A percentile compares a stretch with the other conserved stretches of the same genome.
These are phyloP conservation scores for Fusarium sacchari DNA, from an alignment of 2,329 filamentous ascomycete genomes.

Conservation along the genomic window DNA sequence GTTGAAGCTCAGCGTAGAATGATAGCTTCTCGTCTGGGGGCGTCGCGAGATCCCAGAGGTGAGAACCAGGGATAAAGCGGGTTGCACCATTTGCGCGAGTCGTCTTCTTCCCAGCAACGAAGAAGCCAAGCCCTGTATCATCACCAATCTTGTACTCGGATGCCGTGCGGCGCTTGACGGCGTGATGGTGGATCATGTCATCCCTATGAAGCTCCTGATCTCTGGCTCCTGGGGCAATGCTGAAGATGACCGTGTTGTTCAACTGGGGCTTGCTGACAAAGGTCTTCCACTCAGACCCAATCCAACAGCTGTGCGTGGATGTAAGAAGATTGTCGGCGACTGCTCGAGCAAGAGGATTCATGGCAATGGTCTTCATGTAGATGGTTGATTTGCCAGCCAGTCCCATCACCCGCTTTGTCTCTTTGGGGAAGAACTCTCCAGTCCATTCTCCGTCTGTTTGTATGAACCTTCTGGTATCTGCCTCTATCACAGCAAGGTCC, in stretches of 20 bases:
- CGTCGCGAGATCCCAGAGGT: not conserved
- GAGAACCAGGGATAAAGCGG: not conserved
- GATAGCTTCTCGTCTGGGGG: not conserved
- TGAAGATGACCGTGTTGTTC: not conserved
- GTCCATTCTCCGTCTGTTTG: not conserved
- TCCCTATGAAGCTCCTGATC: not conserved
- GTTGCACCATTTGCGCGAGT: not conserved
- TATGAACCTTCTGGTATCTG: not conserved
- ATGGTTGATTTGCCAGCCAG: not conserved
- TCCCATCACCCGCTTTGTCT: not conserved
- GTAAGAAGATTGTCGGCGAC: not conserved
- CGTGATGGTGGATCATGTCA: not conserved
- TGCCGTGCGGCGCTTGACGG: not conserved
- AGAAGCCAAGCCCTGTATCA: not conserved
- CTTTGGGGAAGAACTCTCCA: not conserved
- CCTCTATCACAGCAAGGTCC: not conserved
- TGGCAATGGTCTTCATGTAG: not conserved
- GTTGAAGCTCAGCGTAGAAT: not conserved
- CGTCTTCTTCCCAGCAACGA: not conserved
- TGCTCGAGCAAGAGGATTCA: not conserved
- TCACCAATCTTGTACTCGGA: not conserved
- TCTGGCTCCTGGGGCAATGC: not conserved
- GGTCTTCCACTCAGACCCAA: not conserved
- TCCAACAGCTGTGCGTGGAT: not conserved
- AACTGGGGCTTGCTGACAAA: not conserved